phyloP scores from a whole-genome alignment of 305 asterid species.

The Fraxinus platypoda region DNA sequence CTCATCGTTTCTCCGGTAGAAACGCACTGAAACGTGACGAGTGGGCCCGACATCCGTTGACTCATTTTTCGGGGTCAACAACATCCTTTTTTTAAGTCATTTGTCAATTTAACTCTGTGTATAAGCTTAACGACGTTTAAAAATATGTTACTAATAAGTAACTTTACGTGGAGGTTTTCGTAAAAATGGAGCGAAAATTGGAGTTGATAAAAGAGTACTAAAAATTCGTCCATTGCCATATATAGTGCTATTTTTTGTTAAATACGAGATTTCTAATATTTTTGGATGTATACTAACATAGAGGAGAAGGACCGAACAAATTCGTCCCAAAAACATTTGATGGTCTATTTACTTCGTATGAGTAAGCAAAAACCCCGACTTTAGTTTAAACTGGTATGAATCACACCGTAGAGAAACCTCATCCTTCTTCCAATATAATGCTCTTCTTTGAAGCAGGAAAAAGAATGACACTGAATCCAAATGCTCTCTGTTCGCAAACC shows the following conservation, averaged over 20 bases:
- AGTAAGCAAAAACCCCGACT: not conserved
- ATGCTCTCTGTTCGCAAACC: constrained; percentile 1
- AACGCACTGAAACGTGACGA: no score
- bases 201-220: not conserved
- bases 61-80: no score
- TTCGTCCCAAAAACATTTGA: not conserved
- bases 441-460: constrained; percentile 5
- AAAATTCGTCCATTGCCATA: not conserved
- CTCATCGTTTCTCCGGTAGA: no score
- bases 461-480: constrained; percentile 19
- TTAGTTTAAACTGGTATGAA: not conserved
- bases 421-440: not conserved
- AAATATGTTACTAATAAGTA: not conserved
- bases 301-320: not conserved
- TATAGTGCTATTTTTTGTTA: not conserved
- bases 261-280: not conserved
- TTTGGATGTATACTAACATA: not conserved
- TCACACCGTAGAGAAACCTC: not conserved
- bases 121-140: no score
- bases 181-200: not conserved
- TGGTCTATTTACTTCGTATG: not conserved
- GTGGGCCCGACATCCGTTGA: no score
- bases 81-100: no score
- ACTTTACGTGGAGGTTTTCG: not conserved
- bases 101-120: no score